A percentile compares a stretch with the other conserved stretches of the same genome.
Evolutionary conservation across 306 rosid species (phyloP).

Genomic region (Quercus berberidifolia): DNA sequence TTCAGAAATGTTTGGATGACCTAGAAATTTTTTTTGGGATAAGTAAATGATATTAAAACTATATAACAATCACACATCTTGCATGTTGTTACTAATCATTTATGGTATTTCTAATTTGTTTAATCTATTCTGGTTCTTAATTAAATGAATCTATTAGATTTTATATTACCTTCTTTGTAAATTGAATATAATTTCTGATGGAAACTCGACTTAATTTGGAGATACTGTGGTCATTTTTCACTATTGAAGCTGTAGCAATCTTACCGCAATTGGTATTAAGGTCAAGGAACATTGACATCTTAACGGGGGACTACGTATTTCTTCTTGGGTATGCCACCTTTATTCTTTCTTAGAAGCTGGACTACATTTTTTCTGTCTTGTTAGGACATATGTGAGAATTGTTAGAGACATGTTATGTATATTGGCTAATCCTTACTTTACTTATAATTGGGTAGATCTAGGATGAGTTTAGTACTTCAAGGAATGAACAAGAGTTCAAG

Average conservation of each 20-base stretch:
- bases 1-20: too few species aligned
- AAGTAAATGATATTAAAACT: not conserved
- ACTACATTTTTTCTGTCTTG: not conserved
- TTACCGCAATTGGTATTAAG: conserved; percentile 23
- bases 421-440: too few species aligned
- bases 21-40: too few species aligned
- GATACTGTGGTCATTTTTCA: conserved; percentile 22
- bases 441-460: too few species aligned
- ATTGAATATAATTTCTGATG: not conserved
- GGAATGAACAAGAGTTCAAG: too few species aligned
- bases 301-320: conserved; percentile 20
- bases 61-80: not conserved
- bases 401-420: too few species aligned
- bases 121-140: not conserved
- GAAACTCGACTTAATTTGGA: not conserved
- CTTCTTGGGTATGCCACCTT: conserved; percentile 27
- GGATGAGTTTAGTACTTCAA: too few species aligned
- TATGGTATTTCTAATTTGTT: not conserved
- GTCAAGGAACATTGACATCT: conserved; percentile 25
- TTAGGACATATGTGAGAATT: too few species aligned
- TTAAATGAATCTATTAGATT: not conserved
- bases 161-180: not conserved
- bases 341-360: not conserved
- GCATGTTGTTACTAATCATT: too few species aligned
- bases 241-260: conserved; percentile 28